A percentile compares a stretch with the other conserved stretches of the same genome.
Conservation (phyloP, 2,329 filamentous ascomycete genomes). For the Paecilomyces fulvus region DNA sequence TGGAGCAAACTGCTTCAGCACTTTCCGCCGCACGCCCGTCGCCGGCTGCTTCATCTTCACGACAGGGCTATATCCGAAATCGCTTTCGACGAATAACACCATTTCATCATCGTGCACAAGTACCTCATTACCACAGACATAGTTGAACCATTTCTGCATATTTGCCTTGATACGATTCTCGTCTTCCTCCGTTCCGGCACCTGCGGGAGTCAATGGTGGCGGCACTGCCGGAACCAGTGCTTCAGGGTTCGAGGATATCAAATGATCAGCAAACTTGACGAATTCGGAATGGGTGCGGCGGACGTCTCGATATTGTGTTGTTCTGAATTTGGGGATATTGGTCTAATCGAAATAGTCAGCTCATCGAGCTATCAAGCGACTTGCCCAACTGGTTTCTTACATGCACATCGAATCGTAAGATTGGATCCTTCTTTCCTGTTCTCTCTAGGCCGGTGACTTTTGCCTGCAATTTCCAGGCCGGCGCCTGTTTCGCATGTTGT, state of each 20-base stretch:
- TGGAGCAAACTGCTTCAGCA: constrained; percentile 96
- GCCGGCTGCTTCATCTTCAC: constrained; percentile 94
- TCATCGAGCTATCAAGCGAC: background rate
- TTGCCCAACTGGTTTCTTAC: constrained; percentile 46
- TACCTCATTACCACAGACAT: constrained; percentile 83
- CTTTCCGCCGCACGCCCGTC: constrained; percentile 87
- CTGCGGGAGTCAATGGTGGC: constrained; percentile 86
- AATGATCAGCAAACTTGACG: constrained; percentile 86
- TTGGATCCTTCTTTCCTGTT: constrained; percentile 89
- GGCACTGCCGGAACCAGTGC: constrained; percentile 89
- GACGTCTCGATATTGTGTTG: constrained; percentile 96
- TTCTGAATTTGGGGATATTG: constrained; percentile 95
- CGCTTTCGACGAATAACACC: constrained; percentile 96
- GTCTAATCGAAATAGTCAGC: constrained; percentile 52
- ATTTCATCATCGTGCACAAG: constrained; percentile 95
- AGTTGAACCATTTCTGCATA: constrained; percentile 92
- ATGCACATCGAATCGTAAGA: constrained; percentile 91
- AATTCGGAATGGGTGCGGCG: constrained; percentile 94
- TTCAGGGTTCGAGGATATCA: constrained; percentile 96
- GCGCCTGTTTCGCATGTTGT: constrained; percentile 39
- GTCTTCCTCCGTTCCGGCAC: constrained; percentile 92
- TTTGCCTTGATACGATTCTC: constrained; percentile 79
- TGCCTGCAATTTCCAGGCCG: constrained; percentile 77
- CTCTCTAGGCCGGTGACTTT: constrained; percentile 93
- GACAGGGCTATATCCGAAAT: constrained; percentile 95